Percentiles rank a stretch among this genome's conserved stretches.
Conservation (phyloP, 2,329 filamentous ascomycete genomes). For the Ceratocystis alfenasii region DNA sequence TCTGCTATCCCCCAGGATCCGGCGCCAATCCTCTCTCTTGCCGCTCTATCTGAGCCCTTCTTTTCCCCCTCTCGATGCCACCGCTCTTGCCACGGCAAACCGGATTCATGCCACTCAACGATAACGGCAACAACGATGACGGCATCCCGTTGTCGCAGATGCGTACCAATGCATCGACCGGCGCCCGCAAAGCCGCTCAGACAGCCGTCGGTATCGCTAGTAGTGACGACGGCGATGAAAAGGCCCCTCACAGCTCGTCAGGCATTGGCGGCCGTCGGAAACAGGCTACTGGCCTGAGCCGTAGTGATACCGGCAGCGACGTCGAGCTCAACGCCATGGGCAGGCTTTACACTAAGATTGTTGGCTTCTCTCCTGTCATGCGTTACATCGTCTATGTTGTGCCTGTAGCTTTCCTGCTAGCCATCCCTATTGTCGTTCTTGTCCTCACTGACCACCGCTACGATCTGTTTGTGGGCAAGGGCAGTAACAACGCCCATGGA, state of each 20-base stretch:
- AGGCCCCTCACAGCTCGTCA: conserved; percentile 32
- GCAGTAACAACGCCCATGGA: conserved; percentile 28
- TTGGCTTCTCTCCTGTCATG: conserved; percentile 51
- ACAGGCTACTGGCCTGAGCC: conserved; percentile 33
- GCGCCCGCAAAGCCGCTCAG: conserved; percentile 39
- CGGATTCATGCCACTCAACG: conserved; percentile 37
- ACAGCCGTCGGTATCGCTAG: conserved; percentile 28
- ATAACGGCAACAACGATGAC: conserved; percentile 28
- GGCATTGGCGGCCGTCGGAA: conserved; percentile 37
- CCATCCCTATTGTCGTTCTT: conserved; percentile 49
- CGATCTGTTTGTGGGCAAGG: conserved; percentile 32
- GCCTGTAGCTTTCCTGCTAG: conserved; percentile 50
- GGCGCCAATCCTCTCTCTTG: not conserved
- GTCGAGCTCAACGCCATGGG: conserved; percentile 53
- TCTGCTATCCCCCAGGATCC: not conserved
- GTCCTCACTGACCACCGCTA: conserved; percentile 33
- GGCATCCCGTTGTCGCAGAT: conserved; percentile 47
- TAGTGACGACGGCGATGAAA: conserved; percentile 29
- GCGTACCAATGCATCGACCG: conserved; percentile 42
- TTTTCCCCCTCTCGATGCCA: conserved; percentile 8
- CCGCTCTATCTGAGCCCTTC: not conserved
- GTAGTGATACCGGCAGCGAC: conserved; percentile 37
- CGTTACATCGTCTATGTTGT: conserved; percentile 57
- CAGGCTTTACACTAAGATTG: conserved; percentile 50
- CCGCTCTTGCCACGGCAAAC: conserved; percentile 32